These are phyloP conservation scores for Trichoderma citrinoviride DNA, from an alignment of 2,329 filamentous ascomycete genomes.

Conservation along the genomic window DNA sequence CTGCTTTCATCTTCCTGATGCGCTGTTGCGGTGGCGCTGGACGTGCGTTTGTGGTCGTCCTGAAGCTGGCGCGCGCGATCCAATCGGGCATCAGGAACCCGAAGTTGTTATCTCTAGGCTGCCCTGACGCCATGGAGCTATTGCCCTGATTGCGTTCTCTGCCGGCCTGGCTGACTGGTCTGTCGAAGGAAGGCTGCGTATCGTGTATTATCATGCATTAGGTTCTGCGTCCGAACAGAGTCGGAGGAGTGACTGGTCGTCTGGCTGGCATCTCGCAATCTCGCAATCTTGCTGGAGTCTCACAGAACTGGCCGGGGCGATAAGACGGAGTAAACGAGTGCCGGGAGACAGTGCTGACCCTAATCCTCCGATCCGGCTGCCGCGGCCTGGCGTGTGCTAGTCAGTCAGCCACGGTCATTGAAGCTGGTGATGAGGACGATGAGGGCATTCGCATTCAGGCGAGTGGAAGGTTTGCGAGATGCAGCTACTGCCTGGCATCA, in stretches of 20 bases:
- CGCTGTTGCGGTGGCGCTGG: slow-evolving; percentile 18
- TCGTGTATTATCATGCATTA: slow-evolving; percentile 1
- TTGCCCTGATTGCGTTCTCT: neutral
- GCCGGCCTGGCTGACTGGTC: neutral
- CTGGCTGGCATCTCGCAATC: slow-evolving; percentile 4
- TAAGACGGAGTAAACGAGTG: slow-evolving; percentile 10
- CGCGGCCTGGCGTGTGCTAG: neutral
- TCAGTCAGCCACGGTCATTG: slow-evolving; percentile 1
- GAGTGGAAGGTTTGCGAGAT: neutral
- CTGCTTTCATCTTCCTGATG: slow-evolving; percentile 1
- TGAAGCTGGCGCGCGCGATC: slow-evolving; percentile 15
- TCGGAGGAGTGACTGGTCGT: neutral
- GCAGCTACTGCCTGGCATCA: neutral
- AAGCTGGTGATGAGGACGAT: neutral
- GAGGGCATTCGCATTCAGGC: slow-evolving; percentile 5
- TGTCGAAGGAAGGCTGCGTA: neutral
- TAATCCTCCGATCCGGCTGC: slow-evolving; percentile 12
- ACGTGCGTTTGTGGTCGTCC: slow-evolving; percentile 12
- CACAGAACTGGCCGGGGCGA: slow-evolving; percentile 3
- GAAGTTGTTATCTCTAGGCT: slow-evolving; percentile 8
- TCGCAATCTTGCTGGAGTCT: slow-evolving; percentile 10
- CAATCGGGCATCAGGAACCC: slow-evolving; percentile 14
- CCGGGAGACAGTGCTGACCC: slow-evolving; percentile 7
- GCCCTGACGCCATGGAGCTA: slow-evolving; percentile 3
- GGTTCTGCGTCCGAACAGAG: neutral